Evolutionary conservation across 2,329 filamentous ascomycete genomes (phyloP).

Genomic region (Chaetomium sp.): DNA sequence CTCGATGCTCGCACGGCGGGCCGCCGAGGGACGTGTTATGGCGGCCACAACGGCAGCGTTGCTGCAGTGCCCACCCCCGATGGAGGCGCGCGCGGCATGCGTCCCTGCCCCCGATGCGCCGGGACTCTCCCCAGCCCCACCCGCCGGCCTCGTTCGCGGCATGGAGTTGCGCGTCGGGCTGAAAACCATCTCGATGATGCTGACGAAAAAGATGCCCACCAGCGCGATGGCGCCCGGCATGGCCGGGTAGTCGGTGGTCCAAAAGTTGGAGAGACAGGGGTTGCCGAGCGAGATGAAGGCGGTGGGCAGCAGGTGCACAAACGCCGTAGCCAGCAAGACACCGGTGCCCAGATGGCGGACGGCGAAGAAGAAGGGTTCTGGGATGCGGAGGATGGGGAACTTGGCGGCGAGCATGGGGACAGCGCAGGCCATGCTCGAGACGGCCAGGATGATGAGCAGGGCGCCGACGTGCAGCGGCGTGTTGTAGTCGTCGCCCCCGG

Average conservation of each 20-base stretch:
- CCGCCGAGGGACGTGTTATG: slow-evolving; percentile 21
- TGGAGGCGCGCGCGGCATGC: neutral
- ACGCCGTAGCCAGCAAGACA: slow-evolving; percentile 80
- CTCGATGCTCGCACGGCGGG: slow-evolving; percentile 17
- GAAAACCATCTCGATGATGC: slow-evolving; percentile 65
- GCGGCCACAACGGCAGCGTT: slow-evolving; percentile 27
- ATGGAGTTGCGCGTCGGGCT: slow-evolving; percentile 42
- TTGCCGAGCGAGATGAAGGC: slow-evolving; percentile 68
- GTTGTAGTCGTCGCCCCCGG: slow-evolving; percentile 51
- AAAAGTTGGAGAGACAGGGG: slow-evolving; percentile 75
- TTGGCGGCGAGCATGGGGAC: slow-evolving; percentile 59
- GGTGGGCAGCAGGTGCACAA: slow-evolving; percentile 73
- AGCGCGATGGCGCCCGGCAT: slow-evolving; percentile 83
- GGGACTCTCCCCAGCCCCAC: neutral
- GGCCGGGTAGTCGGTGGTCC: slow-evolving; percentile 74
- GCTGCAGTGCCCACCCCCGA: slow-evolving; percentile 26
- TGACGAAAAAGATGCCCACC: slow-evolving; percentile 75
- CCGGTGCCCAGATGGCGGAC: slow-evolving; percentile 76
- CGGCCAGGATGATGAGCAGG: slow-evolving; percentile 52
- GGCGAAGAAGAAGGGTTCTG: slow-evolving; percentile 56
- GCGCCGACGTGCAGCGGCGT: slow-evolving; percentile 60
- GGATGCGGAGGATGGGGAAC: slow-evolving; percentile 57
- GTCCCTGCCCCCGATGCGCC: neutral
- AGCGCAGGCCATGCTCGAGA: slow-evolving; percentile 52
- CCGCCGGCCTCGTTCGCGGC: slow-evolving; percentile 12